Base-by-base conservation (phyloP, 2,329 filamentous ascomycete genomes). In the Fusarium annulatum region DNA sequence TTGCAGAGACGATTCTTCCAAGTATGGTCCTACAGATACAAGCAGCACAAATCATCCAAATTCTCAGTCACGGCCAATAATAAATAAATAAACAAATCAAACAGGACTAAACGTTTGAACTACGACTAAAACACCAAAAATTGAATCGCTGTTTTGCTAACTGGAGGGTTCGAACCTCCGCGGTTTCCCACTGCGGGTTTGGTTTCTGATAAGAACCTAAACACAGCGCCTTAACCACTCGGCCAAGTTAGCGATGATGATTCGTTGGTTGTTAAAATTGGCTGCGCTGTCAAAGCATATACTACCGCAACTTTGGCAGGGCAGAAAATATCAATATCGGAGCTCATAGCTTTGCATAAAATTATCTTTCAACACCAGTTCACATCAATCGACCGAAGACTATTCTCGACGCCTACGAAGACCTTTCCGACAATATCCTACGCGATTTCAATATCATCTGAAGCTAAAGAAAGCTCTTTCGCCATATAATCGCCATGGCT, bases 401-500 rank as follows among this genome's bases (percentile, higher is more conserved):
- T 52, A 38, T 45, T 43, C 36, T 34, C 51, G 33, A 15, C 38
- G 7, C 15, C 19, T 30, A 49, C 16, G 21, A 46, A 46, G n/a
- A 28, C 14, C 28, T 56, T 16, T 46, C 19, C 52, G 23, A n/a
- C 45, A 43, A 28, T 36, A 28, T 21, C 7, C 10, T 23, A 16
- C 26, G 21, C 53, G 12, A 56, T 7, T 33, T n/a, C 34, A 12
- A 10, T 12, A 33, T 26, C 23, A 12, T 18, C 14, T 23, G 14
- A 39, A 57, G 26, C 19, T 36, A 18, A 36, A 19, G 21, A 42
- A 71, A 61, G 12, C 36, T n/a, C 26, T 28, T 36, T 16, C 36
- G 15, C 15, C 64, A 34, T 21, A 45, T n/a, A 45, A 33, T 21
- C n/a, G 28, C 16, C n/a, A 85, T 85, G 84, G 74, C 83, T 9